These are phyloP conservation scores for Pontederia crassipes DNA, from an alignment of 176 grass and related monocot species.

Conservation along the genomic window DNA sequence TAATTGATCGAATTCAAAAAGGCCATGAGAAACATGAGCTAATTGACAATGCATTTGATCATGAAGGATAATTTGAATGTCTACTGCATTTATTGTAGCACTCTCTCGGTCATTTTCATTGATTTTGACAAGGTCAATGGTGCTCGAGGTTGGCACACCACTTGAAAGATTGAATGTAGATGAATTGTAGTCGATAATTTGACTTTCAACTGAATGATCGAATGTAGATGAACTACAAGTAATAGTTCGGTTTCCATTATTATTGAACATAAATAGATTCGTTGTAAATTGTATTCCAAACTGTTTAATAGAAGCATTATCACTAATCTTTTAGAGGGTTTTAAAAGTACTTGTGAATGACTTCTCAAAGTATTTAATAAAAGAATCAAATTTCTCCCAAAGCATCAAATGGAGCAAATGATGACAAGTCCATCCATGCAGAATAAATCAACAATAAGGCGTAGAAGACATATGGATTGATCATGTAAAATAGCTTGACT, in stretches of 20 bases:
- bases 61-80: conserved; percentile 32
- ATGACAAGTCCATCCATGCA: conserved; percentile 1
- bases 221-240: no score
- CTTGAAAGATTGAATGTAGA: no score
- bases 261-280: conserved; percentile 21
- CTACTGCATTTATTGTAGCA: conserved; percentile 1
- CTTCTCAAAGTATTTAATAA: conserved; percentile 79
- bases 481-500: no score
- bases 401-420: conserved; percentile 53
- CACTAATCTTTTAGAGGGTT: conserved; percentile 63
- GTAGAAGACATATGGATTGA: conserved; percentile 32
- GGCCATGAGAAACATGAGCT: conserved; percentile 14
- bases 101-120: conserved; percentile 13
- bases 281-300: conserved; percentile 18
- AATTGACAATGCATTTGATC: conserved; percentile 33
- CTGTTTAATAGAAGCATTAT: conserved; percentile 30
- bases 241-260: no score
- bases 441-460: conserved; percentile 3
- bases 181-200: no score
- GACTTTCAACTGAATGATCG: no score
- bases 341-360: conserved; percentile 87
- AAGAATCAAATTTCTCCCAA: conserved; percentile 65
- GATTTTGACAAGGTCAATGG: not conserved
- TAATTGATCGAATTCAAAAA: conserved; percentile 21
- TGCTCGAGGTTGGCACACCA: not conserved